These are phyloP conservation scores for Colletotrichum sp. DNA, from an alignment of 2,329 filamentous ascomycete species.

Conservation along the genomic window DNA sequence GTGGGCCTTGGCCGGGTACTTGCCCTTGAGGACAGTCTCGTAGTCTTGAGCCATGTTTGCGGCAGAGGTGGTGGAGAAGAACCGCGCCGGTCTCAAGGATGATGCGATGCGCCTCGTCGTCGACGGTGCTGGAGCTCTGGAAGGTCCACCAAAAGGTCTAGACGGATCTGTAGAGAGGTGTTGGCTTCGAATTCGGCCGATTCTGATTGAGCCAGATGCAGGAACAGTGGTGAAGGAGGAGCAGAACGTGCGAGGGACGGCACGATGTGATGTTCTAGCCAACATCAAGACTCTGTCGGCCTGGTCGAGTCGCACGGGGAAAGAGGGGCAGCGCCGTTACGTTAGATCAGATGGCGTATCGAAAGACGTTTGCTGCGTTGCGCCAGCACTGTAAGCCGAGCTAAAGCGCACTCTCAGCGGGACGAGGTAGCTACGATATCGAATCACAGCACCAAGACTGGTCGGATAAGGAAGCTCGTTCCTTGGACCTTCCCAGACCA, in stretches of 20 bases:
- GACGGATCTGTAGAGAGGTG: not conserved
- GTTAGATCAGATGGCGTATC: not conserved
- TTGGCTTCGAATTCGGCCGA: not conserved
- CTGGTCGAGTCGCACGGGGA: not conserved
- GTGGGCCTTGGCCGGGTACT: conserved; percentile 87
- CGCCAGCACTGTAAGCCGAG: conserved; percentile 12
- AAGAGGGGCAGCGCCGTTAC: conserved; percentile 9
- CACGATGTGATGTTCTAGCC: conserved; percentile 5
- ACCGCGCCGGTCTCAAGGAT: not conserved
- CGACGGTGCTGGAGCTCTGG: not conserved
- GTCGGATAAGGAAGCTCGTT: conserved; percentile 18
- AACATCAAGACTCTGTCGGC: not conserved
- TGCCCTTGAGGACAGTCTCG: conserved; percentile 61
- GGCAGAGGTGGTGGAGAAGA: not conserved
- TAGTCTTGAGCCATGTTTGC: conserved; percentile 37
- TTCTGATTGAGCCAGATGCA: not conserved
- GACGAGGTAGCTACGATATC: not conserved
- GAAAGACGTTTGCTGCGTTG: not conserved
- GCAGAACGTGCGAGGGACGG: not conserved
- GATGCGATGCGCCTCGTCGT: not conserved
- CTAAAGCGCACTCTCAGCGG: not conserved
- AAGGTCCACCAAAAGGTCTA: not conserved
- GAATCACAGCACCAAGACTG: not conserved
- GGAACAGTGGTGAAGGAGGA: not conserved
- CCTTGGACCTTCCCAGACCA: not conserved